Evolutionary conservation across 1,139 yeast species (phyloP), one percentile per base, ranked within the genome.

Genomic region (Tardiomyces depauwii): DNA sequence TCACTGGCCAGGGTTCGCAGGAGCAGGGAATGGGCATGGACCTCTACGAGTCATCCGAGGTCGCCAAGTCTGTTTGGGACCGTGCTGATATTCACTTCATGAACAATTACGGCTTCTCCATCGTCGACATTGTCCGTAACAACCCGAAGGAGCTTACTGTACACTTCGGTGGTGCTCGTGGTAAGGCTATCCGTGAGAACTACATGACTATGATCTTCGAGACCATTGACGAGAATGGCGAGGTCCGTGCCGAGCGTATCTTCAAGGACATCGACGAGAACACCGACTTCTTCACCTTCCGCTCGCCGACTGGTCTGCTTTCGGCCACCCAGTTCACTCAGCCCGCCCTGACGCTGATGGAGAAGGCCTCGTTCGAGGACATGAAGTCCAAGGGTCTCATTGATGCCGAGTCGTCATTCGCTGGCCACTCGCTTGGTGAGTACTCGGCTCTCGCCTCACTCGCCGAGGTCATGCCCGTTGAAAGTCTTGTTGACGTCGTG

Each of bases 1-100:
- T 93, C 72, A 91, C 99, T 56, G 99, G 98, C 65, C 99, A 91
- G 76, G 99, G 99, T 66, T 89, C 98, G 50, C 98, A 91, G 72
- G 98, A 93, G 69, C 98, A 93, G 74, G 97, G 97, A 65, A 91
- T 91, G 99, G 98, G 99, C 74, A 91, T 91, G 99, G 98, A 93
- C 68, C 77, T 91, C 64, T 91, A 91, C 69, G 82, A 80, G 54
- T 76, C 87, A 44, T 85, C 96, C 46, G 87, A 78, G 40, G 96
- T 93, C 65, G 98, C 99, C 49, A 82, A 81, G 61, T 80, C 78
- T 53, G 97, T 91, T 53, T 91, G 99, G 98, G 97, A 91, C 67
- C 84, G 88, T 65, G 99, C 99, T 51, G 98, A 91, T 64, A 68
- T 70, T 53, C 98, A 93, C 68, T 91, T 93, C 74, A 76, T 87